These are phyloP conservation scores for Magnaporthales sp. DNA, from an alignment of 2,329 filamentous ascomycete genomes.

Conservation along the genomic window DNA sequence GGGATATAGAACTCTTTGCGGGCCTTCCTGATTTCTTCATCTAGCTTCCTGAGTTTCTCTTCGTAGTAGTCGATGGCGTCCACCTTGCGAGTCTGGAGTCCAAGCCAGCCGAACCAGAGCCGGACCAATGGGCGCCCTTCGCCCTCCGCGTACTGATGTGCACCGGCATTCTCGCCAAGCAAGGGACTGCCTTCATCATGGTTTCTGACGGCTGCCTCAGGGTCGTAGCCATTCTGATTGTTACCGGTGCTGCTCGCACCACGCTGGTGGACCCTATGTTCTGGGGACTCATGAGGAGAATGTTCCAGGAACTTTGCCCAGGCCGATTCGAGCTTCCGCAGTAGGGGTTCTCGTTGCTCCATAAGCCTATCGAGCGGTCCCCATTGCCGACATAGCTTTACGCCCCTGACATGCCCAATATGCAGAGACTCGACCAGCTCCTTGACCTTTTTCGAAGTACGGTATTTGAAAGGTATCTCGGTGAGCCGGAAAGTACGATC, in stretches of 20 bases:
- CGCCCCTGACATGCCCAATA: constrained; percentile 82
- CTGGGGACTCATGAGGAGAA: neutral
- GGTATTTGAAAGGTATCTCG: constrained; percentile 71
- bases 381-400: constrained; percentile 85
- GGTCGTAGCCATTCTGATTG: constrained; percentile 16
- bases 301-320: constrained; percentile 42
- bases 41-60: constrained; percentile 69
- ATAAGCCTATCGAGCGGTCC: constrained; percentile 68
- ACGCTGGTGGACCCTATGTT: neutral
- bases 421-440: constrained; percentile 78
- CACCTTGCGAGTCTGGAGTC: constrained; percentile 60
- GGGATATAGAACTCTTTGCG: constrained; percentile 69
- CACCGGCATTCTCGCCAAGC: constrained; percentile 29
- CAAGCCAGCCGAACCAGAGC: constrained; percentile 71
- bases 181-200: constrained; percentile 50
- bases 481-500: constrained; percentile 89
- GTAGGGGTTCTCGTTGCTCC: constrained; percentile 50
- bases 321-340: constrained; percentile 71
- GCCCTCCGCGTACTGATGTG: constrained; percentile 33
- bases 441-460: constrained; percentile 76
- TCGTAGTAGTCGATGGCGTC: constrained; percentile 95
- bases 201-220: constrained; percentile 15
- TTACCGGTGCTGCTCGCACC: neutral
- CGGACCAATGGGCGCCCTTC: constrained; percentile 55
- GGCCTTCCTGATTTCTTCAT: constrained; percentile 62